Conservation (phyloP, 2,329 filamentous ascomycete species). For the Nigrograna mackinnonii region DNA sequence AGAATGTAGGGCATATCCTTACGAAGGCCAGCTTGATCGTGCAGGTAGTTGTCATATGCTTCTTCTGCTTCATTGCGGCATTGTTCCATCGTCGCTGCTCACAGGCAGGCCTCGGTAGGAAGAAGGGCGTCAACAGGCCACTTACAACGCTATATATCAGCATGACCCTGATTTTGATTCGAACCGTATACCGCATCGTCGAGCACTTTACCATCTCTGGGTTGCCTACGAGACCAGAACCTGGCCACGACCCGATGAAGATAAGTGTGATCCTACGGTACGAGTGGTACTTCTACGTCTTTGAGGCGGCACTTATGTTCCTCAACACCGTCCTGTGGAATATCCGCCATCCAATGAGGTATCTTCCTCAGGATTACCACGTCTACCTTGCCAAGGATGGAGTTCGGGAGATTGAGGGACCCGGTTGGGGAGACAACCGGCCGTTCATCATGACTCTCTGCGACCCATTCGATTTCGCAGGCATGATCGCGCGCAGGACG, state of each 20-base stretch:
- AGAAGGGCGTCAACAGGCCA: conserved; percentile 46
- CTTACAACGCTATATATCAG: conserved; percentile 52
- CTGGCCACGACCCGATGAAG: conserved; percentile 32
- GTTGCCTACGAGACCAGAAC: conserved; percentile 42
- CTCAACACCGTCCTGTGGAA: conserved; percentile 54
- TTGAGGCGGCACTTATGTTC: conserved; percentile 56
- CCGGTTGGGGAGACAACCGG: conserved; percentile 22
- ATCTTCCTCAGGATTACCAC: conserved; percentile 53
- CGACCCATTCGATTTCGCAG: conserved; percentile 21
- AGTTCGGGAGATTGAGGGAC: conserved; percentile 17
- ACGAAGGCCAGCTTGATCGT: conserved; percentile 54
- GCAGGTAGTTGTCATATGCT: conserved; percentile 51
- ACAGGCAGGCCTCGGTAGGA: conserved; percentile 41
- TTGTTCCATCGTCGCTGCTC: conserved; percentile 49
- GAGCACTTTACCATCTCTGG: conserved; percentile 55
- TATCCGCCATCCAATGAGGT: conserved; percentile 52
- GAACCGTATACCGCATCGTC: conserved; percentile 54
- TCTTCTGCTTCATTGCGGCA: conserved; percentile 49
- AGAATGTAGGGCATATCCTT: conserved; percentile 46
- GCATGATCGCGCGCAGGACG: conserved; percentile 3
- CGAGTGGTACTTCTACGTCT: conserved; percentile 57
- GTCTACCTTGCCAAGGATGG: conserved; percentile 47
- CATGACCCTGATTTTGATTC: conserved; percentile 46
- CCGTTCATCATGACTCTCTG: conserved; percentile 27
- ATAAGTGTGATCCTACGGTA: conserved; percentile 42